These are phyloP conservation scores for Clarireedia hainanense DNA, from an alignment of 2,329 filamentous ascomycete species.

Conservation along the genomic window DNA sequence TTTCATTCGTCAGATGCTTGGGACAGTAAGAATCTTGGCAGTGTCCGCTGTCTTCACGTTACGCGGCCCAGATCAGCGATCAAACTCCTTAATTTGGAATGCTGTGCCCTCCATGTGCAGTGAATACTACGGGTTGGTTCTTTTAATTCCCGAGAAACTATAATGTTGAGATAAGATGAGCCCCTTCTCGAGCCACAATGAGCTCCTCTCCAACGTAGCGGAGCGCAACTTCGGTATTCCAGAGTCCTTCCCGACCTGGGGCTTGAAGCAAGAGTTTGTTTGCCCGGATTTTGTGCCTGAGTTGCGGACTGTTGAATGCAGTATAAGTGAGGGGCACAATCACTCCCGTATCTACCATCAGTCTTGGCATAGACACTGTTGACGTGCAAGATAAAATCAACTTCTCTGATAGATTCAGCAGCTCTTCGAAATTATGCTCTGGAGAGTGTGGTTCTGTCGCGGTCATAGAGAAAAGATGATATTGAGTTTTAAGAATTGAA, in stretches of 20 bases:
- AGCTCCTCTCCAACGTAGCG: constrained; percentile 13
- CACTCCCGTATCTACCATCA: constrained; percentile 15
- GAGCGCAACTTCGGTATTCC: constrained; percentile 21
- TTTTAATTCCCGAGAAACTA: too few relatives aligned
- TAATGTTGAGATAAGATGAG: too few relatives aligned
- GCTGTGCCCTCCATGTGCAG: too few relatives aligned
- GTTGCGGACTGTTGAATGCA: constrained; percentile 13
- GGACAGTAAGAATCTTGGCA: too few relatives aligned
- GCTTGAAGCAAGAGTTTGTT: constrained; percentile 16
- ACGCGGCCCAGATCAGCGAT: too few relatives aligned
- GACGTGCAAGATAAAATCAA: background rate
- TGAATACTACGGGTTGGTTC: too few relatives aligned
- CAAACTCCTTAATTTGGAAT: too few relatives aligned
- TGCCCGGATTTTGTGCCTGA: constrained; percentile 13
- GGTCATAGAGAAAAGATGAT: constrained; percentile 18
- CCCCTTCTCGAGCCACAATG: background rate
- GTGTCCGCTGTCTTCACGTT: too few relatives aligned
- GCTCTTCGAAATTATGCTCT: constrained; percentile 18
- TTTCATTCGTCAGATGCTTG: too few relatives aligned
- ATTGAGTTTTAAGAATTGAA: constrained; percentile 32
- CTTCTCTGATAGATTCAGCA: constrained; percentile 18
- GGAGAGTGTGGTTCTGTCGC: constrained; percentile 11
- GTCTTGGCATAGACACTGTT: background rate
- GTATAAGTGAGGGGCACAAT: constrained; percentile 24
- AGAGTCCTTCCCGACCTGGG: constrained; percentile 24